Conservation (phyloP, 106 monocot genomes). For the Apostasia shenzhenica region DNA sequence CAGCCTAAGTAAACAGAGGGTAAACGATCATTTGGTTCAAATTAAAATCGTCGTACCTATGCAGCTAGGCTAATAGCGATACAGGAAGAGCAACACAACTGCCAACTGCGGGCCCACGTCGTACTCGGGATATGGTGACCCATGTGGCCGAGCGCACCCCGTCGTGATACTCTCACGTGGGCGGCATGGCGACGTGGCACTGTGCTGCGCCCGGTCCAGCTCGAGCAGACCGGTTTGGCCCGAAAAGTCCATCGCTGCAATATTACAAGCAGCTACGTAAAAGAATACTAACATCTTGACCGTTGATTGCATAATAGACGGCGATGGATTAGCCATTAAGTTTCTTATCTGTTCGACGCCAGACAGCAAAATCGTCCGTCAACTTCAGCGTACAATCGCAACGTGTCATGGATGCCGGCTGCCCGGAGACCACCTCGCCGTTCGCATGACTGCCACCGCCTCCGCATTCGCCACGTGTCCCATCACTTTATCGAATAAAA, state of each 20-base stretch:
- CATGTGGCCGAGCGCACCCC: neutral
- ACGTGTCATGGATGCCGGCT: neutral
- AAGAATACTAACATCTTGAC: neutral
- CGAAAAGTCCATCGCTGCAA: neutral
- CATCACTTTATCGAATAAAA: too few relatives aligned
- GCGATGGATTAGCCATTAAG: too few relatives aligned
- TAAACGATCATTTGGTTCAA: too few relatives aligned
- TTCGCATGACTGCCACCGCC: neutral
- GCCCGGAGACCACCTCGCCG: conserved; percentile 1
- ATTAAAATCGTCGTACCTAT: too few relatives aligned
- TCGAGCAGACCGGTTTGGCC: neutral
- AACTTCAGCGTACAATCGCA: neutral
- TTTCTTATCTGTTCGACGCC: too few relatives aligned
- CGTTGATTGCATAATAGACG: too few relatives aligned
- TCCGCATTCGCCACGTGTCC: neutral
- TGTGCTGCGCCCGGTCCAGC: neutral
- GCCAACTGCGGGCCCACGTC: too few relatives aligned
- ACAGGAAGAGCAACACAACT: too few relatives aligned
- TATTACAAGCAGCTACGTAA: neutral
- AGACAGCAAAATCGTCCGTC: neutral
- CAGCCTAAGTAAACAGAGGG: too few relatives aligned
- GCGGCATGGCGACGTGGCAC: neutral
- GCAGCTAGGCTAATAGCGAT: too few relatives aligned
- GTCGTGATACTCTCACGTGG: conserved; percentile 3
- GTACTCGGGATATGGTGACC: neutral